Conservation (phyloP, 2,329 filamentous ascomycete genomes). For the Hypoxylon rubiginosum region DNA sequence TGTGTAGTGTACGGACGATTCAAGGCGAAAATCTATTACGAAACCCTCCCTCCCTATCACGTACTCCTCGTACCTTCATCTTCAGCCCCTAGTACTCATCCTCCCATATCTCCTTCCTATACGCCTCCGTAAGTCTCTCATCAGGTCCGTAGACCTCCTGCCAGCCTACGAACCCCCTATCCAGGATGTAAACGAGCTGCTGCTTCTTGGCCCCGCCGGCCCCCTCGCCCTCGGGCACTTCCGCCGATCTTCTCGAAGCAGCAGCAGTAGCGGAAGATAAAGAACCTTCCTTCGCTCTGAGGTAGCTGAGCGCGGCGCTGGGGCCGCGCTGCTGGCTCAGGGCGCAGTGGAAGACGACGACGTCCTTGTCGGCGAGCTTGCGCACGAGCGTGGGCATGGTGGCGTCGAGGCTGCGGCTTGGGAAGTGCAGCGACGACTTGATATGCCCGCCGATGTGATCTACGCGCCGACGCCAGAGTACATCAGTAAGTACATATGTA, state of each 20-base stretch:
- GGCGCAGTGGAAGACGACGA: constrained; percentile 94
- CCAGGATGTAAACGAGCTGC: constrained; percentile 85
- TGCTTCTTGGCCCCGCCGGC: constrained; percentile 48
- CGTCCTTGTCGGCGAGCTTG: constrained; percentile 80
- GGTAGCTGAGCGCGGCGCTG: constrained; percentile 82
- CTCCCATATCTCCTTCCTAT: constrained; percentile 86
- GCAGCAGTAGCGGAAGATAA: constrained; percentile 15
- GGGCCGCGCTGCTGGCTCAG: constrained; percentile 93
- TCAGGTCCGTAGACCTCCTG: constrained; percentile 87
- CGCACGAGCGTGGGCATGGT: constrained; percentile 86
- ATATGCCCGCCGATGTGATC: constrained; percentile 96
- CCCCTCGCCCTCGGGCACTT: constrained; percentile 47
- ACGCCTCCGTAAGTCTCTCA: constrained; percentile 84
- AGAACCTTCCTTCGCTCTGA: constrained; percentile 74
- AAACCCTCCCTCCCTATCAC: not conserved
- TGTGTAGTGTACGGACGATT: not conserved
- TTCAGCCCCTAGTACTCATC: constrained; percentile 59
- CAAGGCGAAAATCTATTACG: not conserved
- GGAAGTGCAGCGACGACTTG: constrained; percentile 79
- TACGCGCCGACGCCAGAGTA: constrained; percentile 50
- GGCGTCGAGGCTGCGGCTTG: constrained; percentile 78
- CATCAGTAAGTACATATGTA: constrained; percentile 1
- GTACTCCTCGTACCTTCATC: not conserved
- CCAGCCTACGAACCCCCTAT: constrained; percentile 89
- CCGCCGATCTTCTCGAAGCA: constrained; percentile 44